Evolutionary conservation across 2,329 filamentous ascomycete genomes (phyloP), one percentile per base, ranked within the genome.

Genomic region (Alternaria sp.): DNA sequence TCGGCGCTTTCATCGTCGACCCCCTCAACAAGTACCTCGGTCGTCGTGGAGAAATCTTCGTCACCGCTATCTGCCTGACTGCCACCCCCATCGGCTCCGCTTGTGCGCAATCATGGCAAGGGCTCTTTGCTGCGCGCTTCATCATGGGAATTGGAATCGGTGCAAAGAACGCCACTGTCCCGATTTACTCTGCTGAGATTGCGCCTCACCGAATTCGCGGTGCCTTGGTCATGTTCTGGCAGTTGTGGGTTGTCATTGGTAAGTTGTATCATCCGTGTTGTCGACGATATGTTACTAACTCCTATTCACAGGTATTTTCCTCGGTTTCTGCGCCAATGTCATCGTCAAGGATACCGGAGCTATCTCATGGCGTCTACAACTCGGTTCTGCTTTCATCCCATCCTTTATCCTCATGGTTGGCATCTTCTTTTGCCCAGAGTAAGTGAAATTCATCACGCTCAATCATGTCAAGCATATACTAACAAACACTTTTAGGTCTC

Each of bases 281-380:
- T 50, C 21, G 69, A 45, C 64, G n/a, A 36, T 9, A 3, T 51
- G 17, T 70, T 6, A 30, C 64, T 68, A 61, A 69, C 52, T 5
- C 13, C 23, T 26, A 36, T 15, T 2, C 9, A 15, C 15, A 66
- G 83, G 83, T 57, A 79, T 81, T 44, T 78, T 80, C 72, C 61
- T 85, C 10, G 83, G 83, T 11, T 83, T 83, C 66, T 82, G 83
- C 61, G 83, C 83, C 73, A 83, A 82, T 13, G 81, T 85, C 19
- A 83, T 82, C 8, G 84, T 85, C 63, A 78, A 78, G 57, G 78
- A 81, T 49, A 78, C 73, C 43, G 70, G 75, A 7, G 59, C 60
- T 11, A 81, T 81, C 56, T 68, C 77, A 6, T 79, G 77, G 76
- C 71, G 76, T 54, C 67, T 78, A n/a, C 73, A 78, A 61, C 67